Evolutionary conservation across 1,284 basidiomycete genomes (phyloP).

Genomic region (Pholiota adiposa): DNA sequence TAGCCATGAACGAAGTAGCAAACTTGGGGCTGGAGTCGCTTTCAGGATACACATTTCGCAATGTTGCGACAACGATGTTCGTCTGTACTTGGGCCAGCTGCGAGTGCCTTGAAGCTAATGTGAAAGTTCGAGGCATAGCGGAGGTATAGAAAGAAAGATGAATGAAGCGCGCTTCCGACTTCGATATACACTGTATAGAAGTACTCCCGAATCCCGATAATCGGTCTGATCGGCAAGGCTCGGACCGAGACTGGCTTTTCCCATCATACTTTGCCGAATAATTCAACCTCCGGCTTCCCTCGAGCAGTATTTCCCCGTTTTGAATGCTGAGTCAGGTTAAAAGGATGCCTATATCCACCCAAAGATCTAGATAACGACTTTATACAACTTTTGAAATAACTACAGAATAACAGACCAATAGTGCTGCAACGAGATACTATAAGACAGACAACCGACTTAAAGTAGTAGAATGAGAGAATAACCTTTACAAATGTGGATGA

Average conservation of each 20-base stretch:
- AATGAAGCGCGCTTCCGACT: neutral
- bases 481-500: slow-evolving; percentile 63
- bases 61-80: slow-evolving; percentile 66
- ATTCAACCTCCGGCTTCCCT: no score
- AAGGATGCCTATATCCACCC: slow-evolving; percentile 16
- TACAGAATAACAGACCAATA: slow-evolving; percentile 69
- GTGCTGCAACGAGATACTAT: slow-evolving; percentile 60
- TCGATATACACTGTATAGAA: no score
- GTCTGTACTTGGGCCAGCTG: slow-evolving; percentile 90
- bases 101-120: slow-evolving; percentile 84
- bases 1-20: slow-evolving; percentile 84
- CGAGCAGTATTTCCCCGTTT: no score
- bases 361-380: slow-evolving; percentile 42
- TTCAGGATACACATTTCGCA: slow-evolving; percentile 46
- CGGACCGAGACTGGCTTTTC: slow-evolving; percentile 9
- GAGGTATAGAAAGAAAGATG: neutral
- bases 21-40: slow-evolving; percentile 49
- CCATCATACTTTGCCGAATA: no score
- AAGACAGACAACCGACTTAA: slow-evolving; percentile 56
- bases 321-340: no score
- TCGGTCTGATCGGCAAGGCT: slow-evolving; percentile 11
- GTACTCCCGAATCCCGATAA: no score
- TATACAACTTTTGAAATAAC: slow-evolving; percentile 61
- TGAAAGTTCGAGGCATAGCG: slow-evolving; percentile 46
- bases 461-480: slow-evolving; percentile 44